phyloP scores from a whole-genome alignment of 1,139 yeast genomes.

The Pneumocystis murina region DNA sequence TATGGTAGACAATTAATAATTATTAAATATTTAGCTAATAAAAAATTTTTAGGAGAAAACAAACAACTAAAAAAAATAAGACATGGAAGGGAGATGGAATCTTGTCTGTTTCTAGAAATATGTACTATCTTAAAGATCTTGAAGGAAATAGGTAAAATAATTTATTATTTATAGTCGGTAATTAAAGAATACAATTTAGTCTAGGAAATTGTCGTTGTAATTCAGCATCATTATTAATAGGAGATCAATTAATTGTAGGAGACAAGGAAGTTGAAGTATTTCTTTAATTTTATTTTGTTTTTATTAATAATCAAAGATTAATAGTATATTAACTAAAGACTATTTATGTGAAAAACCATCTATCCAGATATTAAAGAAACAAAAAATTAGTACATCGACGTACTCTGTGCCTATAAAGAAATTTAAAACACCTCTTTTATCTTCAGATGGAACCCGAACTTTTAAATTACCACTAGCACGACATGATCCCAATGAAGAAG shows the following conservation, averaged over 20 bases:
- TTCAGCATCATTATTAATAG: slow-evolving; percentile 22
- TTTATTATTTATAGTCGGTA: not conserved
- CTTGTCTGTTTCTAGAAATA: slow-evolving; percentile 23
- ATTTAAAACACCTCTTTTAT: not conserved
- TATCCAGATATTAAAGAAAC: not conserved
- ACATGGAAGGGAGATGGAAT: slow-evolving; percentile 93
- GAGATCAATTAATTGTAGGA: slow-evolving; percentile 35
- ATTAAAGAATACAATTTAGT: slow-evolving; percentile 5
- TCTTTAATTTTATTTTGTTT: slow-evolving; percentile 19
- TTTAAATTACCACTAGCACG: slow-evolving; percentile 23
- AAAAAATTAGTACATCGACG: not conserved
- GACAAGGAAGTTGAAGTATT: slow-evolving; percentile 43
- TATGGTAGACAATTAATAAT: not conserved
- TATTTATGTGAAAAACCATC: not conserved
- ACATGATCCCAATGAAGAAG: slow-evolving; percentile 29
- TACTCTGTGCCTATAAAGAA: not conserved
- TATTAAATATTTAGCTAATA: slow-evolving; percentile 1
- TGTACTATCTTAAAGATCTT: slow-evolving; percentile 16
- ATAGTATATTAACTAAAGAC: not conserved
- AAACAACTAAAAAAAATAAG: slow-evolving; percentile 62
- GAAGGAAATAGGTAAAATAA: slow-evolving; percentile 16
- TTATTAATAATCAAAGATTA: not conserved
- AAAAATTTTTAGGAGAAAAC: slow-evolving; percentile 54
- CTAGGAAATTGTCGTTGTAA: slow-evolving; percentile 10
- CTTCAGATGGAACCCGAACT: not conserved